These are phyloP conservation scores for Arthroderma uncinatum DNA, from an alignment of 2,329 filamentous ascomycete species.

Conservation along the genomic window DNA sequence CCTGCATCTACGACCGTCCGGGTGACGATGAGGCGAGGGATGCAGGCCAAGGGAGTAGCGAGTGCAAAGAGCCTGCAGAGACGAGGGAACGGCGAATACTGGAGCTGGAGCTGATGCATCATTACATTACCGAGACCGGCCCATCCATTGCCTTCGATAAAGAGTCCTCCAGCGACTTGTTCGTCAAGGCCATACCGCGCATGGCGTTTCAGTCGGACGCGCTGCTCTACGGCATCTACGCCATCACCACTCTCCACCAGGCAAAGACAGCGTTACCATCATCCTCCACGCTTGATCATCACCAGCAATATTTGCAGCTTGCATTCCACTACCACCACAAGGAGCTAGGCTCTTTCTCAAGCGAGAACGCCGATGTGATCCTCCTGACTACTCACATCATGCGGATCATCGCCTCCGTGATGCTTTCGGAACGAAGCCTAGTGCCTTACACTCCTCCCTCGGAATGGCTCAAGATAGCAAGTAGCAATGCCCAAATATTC, in stretches of 20 bases:
- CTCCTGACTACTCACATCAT: conserved; percentile 1
- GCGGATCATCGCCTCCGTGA: conserved; percentile 1
- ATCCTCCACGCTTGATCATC: neutral
- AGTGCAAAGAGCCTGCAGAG: conserved; percentile 1
- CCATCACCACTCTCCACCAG: neutral
- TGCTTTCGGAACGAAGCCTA: conserved; percentile 2
- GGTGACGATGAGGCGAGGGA: neutral
- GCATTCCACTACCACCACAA: neutral
- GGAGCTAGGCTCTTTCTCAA: neutral
- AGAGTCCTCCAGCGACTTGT: neutral
- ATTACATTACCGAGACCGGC: conserved; percentile 3
- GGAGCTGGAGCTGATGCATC: conserved; percentile 4
- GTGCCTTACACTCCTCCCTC: conserved; percentile 1
- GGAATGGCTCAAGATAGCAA: neutral
- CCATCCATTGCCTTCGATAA: conserved; percentile 2
- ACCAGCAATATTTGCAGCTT: neutral
- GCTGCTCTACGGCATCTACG: conserved; percentile 1
- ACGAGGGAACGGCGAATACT: neutral
- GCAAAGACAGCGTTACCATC: neutral
- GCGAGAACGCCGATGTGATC: neutral
- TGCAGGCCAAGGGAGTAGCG: too few relatives aligned
- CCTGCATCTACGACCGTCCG: conserved; percentile 4
- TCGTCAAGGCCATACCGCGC: neutral
- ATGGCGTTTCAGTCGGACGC: neutral
- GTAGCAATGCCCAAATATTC: neutral